Percentiles rank a stretch among this genome's conserved stretches.
These are phyloP conservation scores for Sarocladium brachiariae DNA, from an alignment of 2,329 filamentous ascomycete species.

Conservation along the genomic window DNA sequence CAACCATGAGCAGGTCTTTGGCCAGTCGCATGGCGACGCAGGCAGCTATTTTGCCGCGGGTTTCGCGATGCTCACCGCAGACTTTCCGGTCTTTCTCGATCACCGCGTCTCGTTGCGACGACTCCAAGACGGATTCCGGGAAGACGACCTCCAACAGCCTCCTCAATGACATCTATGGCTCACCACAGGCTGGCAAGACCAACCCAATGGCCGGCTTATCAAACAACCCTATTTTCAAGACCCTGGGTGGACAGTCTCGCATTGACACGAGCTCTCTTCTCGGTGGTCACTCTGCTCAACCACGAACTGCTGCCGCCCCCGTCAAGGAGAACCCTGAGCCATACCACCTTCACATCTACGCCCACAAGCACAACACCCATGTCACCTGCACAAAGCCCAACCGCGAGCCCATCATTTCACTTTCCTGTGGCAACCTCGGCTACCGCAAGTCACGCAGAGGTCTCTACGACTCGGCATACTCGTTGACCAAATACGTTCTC, in stretches of 20 bases:
- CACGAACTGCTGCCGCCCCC: slow-evolving; percentile 17
- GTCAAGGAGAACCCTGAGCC: slow-evolving; percentile 45
- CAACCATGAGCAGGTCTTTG: slow-evolving; percentile 38
- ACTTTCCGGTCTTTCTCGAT: slow-evolving; percentile 29
- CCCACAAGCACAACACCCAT: slow-evolving; percentile 91
- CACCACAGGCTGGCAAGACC: slow-evolving; percentile 15
- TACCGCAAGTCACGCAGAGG: slow-evolving; percentile 77
- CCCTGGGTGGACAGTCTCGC: slow-evolving; percentile 24
- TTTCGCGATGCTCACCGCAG: slow-evolving; percentile 17
- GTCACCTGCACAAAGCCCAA: slow-evolving; percentile 83
- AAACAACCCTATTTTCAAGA: slow-evolving; percentile 33
- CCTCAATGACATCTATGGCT: slow-evolving; percentile 28
- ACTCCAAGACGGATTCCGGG: slow-evolving; percentile 8
- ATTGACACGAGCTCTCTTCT: slow-evolving; percentile 27
- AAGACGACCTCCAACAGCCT: slow-evolving; percentile 23
- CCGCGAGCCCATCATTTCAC: slow-evolving; percentile 68
- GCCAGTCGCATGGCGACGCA: slow-evolving; percentile 36
- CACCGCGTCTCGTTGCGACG: slow-evolving; percentile 23
- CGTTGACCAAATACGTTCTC: slow-evolving; percentile 77
- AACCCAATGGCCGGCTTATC: slow-evolving; percentile 28
- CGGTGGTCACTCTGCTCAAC: slow-evolving; percentile 11
- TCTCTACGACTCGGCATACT: slow-evolving; percentile 86
- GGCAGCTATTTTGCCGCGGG: slow-evolving; percentile 22
- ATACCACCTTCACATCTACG: slow-evolving; percentile 81
- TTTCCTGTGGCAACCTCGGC: slow-evolving; percentile 84